Evolutionary conservation across 73 alveolate genomes (phyloP), one percentile per base, ranked within the genome.

Genomic region (Paramecium pentaurelia): DNA sequence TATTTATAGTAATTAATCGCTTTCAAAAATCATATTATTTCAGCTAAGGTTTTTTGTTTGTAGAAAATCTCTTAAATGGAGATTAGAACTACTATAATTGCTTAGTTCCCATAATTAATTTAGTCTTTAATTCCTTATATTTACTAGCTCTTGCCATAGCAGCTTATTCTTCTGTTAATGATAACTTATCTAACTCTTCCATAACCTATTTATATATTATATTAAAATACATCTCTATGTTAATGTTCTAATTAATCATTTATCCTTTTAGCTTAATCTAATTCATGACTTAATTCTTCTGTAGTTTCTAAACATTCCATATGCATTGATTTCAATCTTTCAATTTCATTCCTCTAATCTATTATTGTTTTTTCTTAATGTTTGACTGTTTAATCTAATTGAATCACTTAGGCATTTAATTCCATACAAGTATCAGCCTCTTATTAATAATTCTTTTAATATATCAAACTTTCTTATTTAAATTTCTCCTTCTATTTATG

Each of bases 391-490:
- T 80, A 51, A 80, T 47, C 91, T 9, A 44, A 27, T 80, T 80
- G 37, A 44, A 80, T 80, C 9, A 80, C 73, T 80, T 80, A 25
- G 7, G 91, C 91, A 80, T 80, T 80, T 80, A 80, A 49, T 36
- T 80, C 91, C 73, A 80, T 47, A 27, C 91, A 40, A 47, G 71
- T 80, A 44, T 80, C 91, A 27, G 73, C 91, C 58, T 80, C 91
- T 45, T 40, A 28, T 14, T 80, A 80, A 44, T 80, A 80, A 49
- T 80, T 80, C 45, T 47, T 80, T 80, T 80, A 16, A 44, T 42
- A 80, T 2, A 80, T 54, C 16, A 45, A 44, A n/a, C 91, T 42
- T 18, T 80, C 91, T 47, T 40, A 45, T 47, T 80, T 80, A 47
- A 14, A 80, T 18, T 80, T 80, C 51, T 80, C 91, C 27, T 80